A percentile compares a stretch with the other conserved stretches of the same genome.
These are phyloP conservation scores for Ophiostoma sp. DNA, from an alignment of 2,329 filamentous ascomycete genomes.

Conservation along the genomic window DNA sequence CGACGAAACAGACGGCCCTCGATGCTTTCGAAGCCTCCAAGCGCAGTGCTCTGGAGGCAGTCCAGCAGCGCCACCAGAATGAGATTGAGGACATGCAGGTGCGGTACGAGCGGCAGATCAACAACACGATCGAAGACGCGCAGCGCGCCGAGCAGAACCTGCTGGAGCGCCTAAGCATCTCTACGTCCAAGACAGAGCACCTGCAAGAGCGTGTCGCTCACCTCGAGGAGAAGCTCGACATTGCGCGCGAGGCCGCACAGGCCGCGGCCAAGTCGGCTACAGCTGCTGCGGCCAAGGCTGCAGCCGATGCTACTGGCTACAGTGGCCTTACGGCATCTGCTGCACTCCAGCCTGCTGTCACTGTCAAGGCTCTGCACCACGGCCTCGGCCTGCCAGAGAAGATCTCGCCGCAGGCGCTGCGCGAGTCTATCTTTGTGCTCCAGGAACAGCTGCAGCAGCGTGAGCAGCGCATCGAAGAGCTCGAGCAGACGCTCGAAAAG, in stretches of 20 bases:
- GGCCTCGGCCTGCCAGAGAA: conserved; percentile 63
- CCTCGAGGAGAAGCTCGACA: conserved; percentile 84
- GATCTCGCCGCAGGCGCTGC: conserved; percentile 87
- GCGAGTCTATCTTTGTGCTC: conserved; percentile 91
- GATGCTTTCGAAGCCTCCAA: conserved; percentile 32
- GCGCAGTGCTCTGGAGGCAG: conserved; percentile 43
- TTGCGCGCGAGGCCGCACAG: conserved; percentile 79
- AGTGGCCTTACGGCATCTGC: conserved; percentile 22
- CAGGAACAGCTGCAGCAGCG: conserved; percentile 96
- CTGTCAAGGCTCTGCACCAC: conserved; percentile 36
- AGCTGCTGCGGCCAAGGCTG: conserved; percentile 51
- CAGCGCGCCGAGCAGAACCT: conserved; percentile 74
- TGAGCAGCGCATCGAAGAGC: conserved; percentile 80
- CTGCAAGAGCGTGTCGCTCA: conserved; percentile 79
- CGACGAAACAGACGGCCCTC: conserved; percentile 44
- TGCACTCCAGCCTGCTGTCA: conserved; percentile 30
- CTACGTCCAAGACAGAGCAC: conserved; percentile 77
- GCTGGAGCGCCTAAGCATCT: conserved; percentile 72
- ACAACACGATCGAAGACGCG: conserved; percentile 72
- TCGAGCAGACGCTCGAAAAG: conserved; percentile 65
- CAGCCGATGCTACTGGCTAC: conserved; percentile 32
- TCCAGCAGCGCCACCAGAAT: conserved; percentile 57
- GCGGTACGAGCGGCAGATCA: conserved; percentile 68
- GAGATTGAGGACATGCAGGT: conserved; percentile 69
- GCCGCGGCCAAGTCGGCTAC: conserved; percentile 75